phyloP scores from a whole-genome alignment of 768 basidiomycete genomes.

The Leccinum arenicola region DNA sequence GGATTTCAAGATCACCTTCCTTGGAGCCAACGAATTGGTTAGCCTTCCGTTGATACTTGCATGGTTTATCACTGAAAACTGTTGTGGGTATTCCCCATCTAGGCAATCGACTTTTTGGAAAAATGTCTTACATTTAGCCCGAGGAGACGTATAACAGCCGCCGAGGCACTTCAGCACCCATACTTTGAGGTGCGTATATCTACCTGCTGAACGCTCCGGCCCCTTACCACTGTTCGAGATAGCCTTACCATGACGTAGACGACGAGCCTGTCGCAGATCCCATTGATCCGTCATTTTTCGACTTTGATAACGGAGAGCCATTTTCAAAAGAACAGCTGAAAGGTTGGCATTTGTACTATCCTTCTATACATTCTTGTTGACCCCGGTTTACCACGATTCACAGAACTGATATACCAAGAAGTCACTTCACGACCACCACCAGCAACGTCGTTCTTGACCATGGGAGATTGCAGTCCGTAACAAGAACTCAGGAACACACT shows the following conservation, averaged over 20 bases:
- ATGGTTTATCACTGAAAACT: not conserved
- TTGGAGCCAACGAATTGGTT: constrained; percentile 68
- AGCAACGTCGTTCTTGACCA: constrained; percentile 13
- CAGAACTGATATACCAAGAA: constrained; percentile 50
- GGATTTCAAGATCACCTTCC: constrained; percentile 67
- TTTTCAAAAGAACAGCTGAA: constrained; percentile 68
- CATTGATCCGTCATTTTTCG: constrained; percentile 76
- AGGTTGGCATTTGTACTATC: constrained; percentile 37
- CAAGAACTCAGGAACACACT: not conserved
- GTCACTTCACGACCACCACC: constrained; percentile 33
- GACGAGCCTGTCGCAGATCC: constrained; percentile 85
- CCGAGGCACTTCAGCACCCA: constrained; percentile 84
- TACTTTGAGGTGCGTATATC: constrained; percentile 65
- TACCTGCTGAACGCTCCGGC: not conserved
- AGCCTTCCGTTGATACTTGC: constrained; percentile 1
- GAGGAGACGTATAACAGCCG: constrained; percentile 82
- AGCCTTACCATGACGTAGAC: constrained; percentile 86
- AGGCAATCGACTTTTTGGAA: constrained; percentile 78
- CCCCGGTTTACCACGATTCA: not conserved
- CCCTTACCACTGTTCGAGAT: not conserved
- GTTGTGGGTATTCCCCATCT: not conserved
- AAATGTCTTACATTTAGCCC: constrained; percentile 85
- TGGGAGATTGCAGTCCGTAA: constrained; percentile 15
- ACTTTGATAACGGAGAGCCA: constrained; percentile 71
- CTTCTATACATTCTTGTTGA: not conserved